Base-by-base conservation (phyloP, 2,329 filamentous ascomycete species). In the Sordariomycetes sp. region DNA sequence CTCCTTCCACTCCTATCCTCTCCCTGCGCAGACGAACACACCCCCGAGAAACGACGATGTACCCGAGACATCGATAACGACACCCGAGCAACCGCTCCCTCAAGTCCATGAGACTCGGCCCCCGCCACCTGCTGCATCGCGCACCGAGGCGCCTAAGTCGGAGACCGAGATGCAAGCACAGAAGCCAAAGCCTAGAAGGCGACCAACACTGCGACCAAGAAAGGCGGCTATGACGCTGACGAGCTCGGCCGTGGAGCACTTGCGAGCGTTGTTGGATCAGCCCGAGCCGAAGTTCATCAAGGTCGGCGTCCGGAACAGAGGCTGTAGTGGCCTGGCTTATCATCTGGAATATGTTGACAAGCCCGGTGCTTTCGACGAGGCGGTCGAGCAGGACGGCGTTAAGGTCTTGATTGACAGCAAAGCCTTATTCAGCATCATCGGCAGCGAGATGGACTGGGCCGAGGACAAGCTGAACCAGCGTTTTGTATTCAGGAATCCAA, bases 391-490 rank as follows among this genome's bases (percentile, higher is more conserved):
- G 56, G 92, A 96, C 50, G 92, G 90, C 0, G 90, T 98, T 37
- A 90, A 85, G 61, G 90, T 98, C 21, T 58, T 96, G 55, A 92
- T 98, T 37, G 92, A 98, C 58, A 94, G 86, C 69, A 96, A 95
- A 66, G 92, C 92, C 27, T 65, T 98, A 32, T 88, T 98, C 56
- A 96, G 90, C 59, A 96, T 98, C 35, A 95, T 98, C 48, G 92
- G 92, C 5, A 94, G 84, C 53, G 90, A 96, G 63, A 98, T 98
- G 92, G 92, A 98, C 54, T 98, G 90, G 88, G 72, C 90, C 9
- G 88, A 96, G 61, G 92, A 96, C 49, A 94, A 94, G 65, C 64
- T 98, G 43, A 94, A 82, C 56, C 75, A 88, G 59, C 72, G 85
- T 44, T 98, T 98, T 58, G 79, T 94, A 33, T 98, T 98, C 63